Percentiles rank a stretch among this genome's conserved stretches.
Evolutionary conservation across 805 yeast genomes (phyloP).

Genomic region (Cyberlindnera lachancei): DNA sequence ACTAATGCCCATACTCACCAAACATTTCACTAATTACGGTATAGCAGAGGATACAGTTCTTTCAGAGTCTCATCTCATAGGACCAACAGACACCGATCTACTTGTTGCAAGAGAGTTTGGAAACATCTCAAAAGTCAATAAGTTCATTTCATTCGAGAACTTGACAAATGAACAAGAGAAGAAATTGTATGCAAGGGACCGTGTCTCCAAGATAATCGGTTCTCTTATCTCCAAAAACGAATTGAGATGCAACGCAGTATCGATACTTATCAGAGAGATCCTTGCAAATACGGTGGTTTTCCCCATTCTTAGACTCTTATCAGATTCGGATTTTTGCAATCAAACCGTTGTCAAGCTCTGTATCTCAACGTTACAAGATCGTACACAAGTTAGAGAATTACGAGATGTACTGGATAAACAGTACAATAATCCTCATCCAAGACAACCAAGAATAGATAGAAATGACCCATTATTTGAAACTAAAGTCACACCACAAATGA

Average conservation of each 20-base stretch:
- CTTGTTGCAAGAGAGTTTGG: constrained; percentile 35
- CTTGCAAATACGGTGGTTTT: constrained; percentile 48
- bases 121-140: constrained; percentile 42
- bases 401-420: constrained; percentile 66
- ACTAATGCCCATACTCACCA: constrained; percentile 57
- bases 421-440: constrained; percentile 24
- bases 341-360: constrained; percentile 49
- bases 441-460: constrained; percentile 3
- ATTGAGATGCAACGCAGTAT: constrained; percentile 38
- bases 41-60: constrained; percentile 29
- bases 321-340: constrained; percentile 77
- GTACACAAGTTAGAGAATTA: constrained; percentile 65
- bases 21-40: constrained; percentile 50
- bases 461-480: constrained; percentile 23
- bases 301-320: constrained; percentile 43
- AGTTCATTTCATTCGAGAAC: constrained; percentile 37
- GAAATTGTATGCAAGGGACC: constrained; percentile 40
- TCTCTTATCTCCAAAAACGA: constrained; percentile 39
- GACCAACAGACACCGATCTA: constrained; percentile 30
- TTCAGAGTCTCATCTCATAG: constrained; percentile 23
- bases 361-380: constrained; percentile 60
- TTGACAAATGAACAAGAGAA: constrained; percentile 33
- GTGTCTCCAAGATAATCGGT: constrained; percentile 39
- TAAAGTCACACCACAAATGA: constrained; percentile 33
- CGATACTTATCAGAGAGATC: constrained; percentile 52